Base-by-base conservation (phyloP, 208 protist species). In the Acanthamoeba triangularis region DNA sequence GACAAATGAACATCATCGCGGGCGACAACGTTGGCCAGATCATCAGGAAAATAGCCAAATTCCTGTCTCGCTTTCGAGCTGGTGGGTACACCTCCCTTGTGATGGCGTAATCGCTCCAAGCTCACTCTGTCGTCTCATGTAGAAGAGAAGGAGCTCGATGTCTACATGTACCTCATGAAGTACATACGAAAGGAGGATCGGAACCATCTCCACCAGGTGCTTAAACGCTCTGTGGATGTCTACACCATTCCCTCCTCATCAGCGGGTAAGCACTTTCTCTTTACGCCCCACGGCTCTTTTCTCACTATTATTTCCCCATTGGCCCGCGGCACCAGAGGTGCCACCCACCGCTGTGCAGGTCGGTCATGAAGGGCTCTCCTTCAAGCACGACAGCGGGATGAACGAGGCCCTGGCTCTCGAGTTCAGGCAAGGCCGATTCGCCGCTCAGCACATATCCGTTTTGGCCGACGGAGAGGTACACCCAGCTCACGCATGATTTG, bases 341-440 rank as follows among this genome's bases (percentile, higher is more conserved):
- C n/a, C 67, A 41, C 0, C n/a, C 14, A 25, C 67, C 11, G 67
- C 37, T 76, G 35, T 20, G 28, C 33, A 76, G 6, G 8, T 18
- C 47, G 47, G 11, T 52, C 47, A 35, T 3, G 74, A 47, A 25
- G 76, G n/a, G 14, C 35, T 47, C 1, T 3, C 35, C 11, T 35
- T 47, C 37, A 84, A 84, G 41, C 33, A 84, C n/a, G 76, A 84
- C 20, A 84, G 76, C 47, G 76, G 76, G 4, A 84, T 84, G 37
- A 84, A 84, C 76, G 76, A 84, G 10, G 16, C 23, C 25, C 41
- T 84, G 41, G 23, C 23, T 49, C 23, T 56, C 20, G 41, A 84
- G 76, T 84, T 84, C 47, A 47, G 47, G 3, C 28, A 37, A 16
- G 76, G 76, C 3, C 76, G 28, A 6, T 54, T 47, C 28, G 76